Evolutionary conservation across 1,284 basidiomycete genomes (phyloP).

Genomic region (Malassezia cuniculi): DNA sequence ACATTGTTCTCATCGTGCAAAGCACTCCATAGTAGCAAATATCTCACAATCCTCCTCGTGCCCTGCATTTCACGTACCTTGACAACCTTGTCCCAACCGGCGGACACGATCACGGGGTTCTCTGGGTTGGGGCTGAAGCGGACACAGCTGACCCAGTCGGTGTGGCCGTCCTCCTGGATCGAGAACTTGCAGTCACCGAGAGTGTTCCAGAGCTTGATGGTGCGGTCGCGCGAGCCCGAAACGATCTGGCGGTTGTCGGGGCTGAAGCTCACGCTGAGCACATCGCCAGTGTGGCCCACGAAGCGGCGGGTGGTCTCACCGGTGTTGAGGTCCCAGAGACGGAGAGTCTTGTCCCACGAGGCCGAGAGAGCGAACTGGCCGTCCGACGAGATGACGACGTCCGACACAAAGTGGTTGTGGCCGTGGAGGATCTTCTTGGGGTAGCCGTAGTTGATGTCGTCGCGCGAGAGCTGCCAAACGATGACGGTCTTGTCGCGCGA

Average conservation of each 20-base stretch:
- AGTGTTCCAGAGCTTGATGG: slow-evolving; percentile 99
- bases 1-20: slow-evolving; percentile 56
- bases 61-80: slow-evolving; percentile 59
- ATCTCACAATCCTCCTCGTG: slow-evolving; percentile 50
- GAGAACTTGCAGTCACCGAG: slow-evolving; percentile 99
- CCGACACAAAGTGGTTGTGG: slow-evolving; percentile 99
- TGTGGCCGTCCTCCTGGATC: slow-evolving; percentile 90
- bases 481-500: slow-evolving; percentile 99
- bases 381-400: slow-evolving; percentile 77
- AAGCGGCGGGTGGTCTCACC: slow-evolving; percentile 55
- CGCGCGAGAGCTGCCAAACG: slow-evolving; percentile 95
- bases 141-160: slow-evolving; percentile 81
- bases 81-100: slow-evolving; percentile 99
- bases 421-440: slow-evolving; percentile 87
- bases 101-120: slow-evolving; percentile 97
- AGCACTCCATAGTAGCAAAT: slow-evolving; percentile 72
- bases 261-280: slow-evolving; percentile 56
- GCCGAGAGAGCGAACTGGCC: slow-evolving; percentile 98
- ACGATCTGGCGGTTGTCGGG: slow-evolving; percentile 65
- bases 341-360: slow-evolving; percentile 99
- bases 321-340: slow-evolving; percentile 65
- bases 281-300: slow-evolving; percentile 94
- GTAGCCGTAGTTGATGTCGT: slow-evolving; percentile 53
- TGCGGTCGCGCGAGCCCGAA: slow-evolving; percentile 87
- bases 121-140: slow-evolving; percentile 96